Evolutionary conservation across 805 yeast genomes (phyloP), one percentile per base, ranked within the genome.

Genomic region (Candida sakaeoensis): DNA sequence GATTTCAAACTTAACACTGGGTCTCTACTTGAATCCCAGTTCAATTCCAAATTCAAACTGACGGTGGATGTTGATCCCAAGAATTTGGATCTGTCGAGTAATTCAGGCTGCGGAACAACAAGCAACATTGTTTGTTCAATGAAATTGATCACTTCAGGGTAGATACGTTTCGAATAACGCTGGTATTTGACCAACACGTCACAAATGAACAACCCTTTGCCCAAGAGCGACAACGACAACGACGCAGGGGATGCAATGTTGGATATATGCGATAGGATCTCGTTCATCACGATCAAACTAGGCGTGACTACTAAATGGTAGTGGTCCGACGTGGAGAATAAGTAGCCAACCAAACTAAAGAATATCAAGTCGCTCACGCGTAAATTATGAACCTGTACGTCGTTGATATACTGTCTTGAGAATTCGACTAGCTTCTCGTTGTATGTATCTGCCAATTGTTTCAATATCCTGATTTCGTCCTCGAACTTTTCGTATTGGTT

Each of bases 281-380:
- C 91, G 36, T 82, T 76, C 68, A 88, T 78, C 28, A 87, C 62
- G 24, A 93, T 74, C 22, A 78, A 65, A 2, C 91, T 74, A 3
- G 97, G 96, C 0, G 96, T 90, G 4, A 82, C 90, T 8, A 93
- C 84, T 43, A 89, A 70, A 68, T 93, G 99, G 62, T 85, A 91
- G 56, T 88, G 90, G 68, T 93, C 99, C 0, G 99, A 93, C 1
- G 97, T 88, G 0, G 99, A 90, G 55, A 85, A 93, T 4, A 89
- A 57, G 39, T 74, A 68, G 5, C 97, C 97, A 42, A 90, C 70
- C 4, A 88, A 51, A 0, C 80, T 70, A 53, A 82, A 85, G 44
- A 84, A 76, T 5, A 86, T 61, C 43, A 88, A 61, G 54, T 89
- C 95, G n/a, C 41, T 56, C 44, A 40, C 50, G 49, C 25, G 24